phyloP scores from a whole-genome alignment of 495 filamentous ascomycete species.

The Geoglossum glabrum region DNA sequence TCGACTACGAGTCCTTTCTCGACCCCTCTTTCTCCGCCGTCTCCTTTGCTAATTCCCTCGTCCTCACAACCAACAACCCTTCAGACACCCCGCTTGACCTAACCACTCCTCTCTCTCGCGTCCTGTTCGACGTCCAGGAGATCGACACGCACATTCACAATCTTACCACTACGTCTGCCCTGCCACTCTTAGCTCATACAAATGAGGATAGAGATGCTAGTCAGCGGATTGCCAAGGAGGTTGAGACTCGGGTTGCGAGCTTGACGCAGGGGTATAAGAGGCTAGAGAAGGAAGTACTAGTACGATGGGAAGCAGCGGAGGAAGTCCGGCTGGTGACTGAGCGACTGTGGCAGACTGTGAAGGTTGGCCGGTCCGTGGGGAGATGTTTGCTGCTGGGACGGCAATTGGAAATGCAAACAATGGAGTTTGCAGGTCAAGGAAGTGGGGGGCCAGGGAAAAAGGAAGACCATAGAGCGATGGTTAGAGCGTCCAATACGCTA shows the following conservation, averaged over 20 bases:
- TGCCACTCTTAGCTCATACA: slow-evolving; percentile 67
- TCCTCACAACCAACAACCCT: slow-evolving; percentile 77
- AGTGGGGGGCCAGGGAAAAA: slow-evolving; percentile 17
- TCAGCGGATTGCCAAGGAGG: slow-evolving; percentile 42
- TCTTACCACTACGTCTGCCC: slow-evolving; percentile 65
- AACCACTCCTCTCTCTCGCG: slow-evolving; percentile 77
- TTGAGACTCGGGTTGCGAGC: slow-evolving; percentile 53
- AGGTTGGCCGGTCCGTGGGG: slow-evolving; percentile 51
- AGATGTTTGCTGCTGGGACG: slow-evolving; percentile 60
- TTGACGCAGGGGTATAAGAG: slow-evolving; percentile 70
- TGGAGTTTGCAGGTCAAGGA: slow-evolving; percentile 22
- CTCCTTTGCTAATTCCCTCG: slow-evolving; percentile 70
- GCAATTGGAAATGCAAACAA: slow-evolving; percentile 68
- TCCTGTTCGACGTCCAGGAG: slow-evolving; percentile 93
- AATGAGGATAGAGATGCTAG: slow-evolving; percentile 48
- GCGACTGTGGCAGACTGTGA: slow-evolving; percentile 58
- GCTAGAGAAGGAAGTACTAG: slow-evolving; percentile 61
- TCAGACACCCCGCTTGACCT: slow-evolving; percentile 80
- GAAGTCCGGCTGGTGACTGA: slow-evolving; percentile 52
- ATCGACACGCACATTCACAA: slow-evolving; percentile 88
- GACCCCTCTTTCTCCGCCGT: slow-evolving; percentile 62
- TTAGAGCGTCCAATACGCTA: slow-evolving; percentile 59
- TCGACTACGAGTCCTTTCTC: slow-evolving; percentile 88
- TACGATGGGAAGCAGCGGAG: slow-evolving; percentile 63
- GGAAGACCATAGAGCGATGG: slow-evolving; percentile 57